A percentile compares a stretch with the other conserved stretches of the same genome.
Conservation (phyloP, 75 land plant species). For the Cunninghamia lanceolata region DNA sequence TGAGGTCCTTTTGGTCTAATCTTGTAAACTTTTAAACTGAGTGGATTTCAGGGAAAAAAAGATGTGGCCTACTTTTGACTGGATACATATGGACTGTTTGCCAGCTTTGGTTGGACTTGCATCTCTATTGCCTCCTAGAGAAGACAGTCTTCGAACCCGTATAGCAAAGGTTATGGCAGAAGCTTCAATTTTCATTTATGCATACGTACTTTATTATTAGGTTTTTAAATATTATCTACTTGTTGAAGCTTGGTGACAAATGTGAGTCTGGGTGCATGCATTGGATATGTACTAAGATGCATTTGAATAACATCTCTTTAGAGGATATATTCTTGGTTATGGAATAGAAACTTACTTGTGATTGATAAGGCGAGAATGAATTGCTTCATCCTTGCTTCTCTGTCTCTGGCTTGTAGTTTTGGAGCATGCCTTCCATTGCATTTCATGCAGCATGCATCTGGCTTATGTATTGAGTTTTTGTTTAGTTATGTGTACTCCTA, state of each 20-base stretch:
- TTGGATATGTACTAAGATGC: background rate
- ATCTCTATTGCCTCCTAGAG: constrained; percentile 74
- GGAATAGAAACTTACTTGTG: background rate
- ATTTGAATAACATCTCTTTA: background rate
- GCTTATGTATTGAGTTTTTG: background rate
- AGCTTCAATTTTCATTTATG: background rate
- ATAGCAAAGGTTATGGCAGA: constrained; percentile 54
- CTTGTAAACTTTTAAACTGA: constrained; percentile 3
- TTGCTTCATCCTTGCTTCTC: background rate
- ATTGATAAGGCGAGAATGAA: background rate
- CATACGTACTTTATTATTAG: background rate
- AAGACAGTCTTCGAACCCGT: constrained; percentile 74
- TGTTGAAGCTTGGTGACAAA: background rate
- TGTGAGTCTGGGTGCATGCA: background rate
- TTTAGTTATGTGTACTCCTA: background rate
- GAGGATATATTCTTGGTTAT: background rate
- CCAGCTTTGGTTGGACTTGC: constrained; percentile 72
- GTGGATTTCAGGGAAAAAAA: constrained; percentile 42
- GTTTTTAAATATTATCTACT: background rate
- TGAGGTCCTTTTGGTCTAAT: background rate
- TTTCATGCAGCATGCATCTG: background rate
- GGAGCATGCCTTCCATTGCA: background rate
- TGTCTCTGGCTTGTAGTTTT: background rate
- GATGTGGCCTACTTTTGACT: constrained; percentile 85
- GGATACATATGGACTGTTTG: constrained; percentile 82